Percentiles rank a stretch among this genome's conserved stretches.
Evolutionary conservation across 2,329 filamentous ascomycete genomes (phyloP).

Genomic region (Penicillium sp.): DNA sequence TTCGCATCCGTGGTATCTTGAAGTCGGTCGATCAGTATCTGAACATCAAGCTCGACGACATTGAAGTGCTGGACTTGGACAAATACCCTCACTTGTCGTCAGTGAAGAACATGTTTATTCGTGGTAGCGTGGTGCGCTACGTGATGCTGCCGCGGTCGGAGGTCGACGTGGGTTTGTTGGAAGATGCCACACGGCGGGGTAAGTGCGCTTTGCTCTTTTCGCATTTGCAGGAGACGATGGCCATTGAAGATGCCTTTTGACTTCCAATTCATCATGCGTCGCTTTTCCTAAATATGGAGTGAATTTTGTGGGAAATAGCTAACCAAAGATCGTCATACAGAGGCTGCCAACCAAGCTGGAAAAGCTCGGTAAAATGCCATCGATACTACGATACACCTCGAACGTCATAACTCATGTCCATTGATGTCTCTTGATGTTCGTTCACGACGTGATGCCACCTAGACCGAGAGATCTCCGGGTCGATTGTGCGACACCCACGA

Average conservation of each 20-base stretch:
- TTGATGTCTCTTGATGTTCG: slow-evolving; percentile 13
- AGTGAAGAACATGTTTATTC: slow-evolving; percentile 93
- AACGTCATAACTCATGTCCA: slow-evolving; percentile 16
- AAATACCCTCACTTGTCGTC: slow-evolving; percentile 89
- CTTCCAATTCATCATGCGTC: too few species aligned
- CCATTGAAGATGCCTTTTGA: not conserved
- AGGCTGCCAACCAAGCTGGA: slow-evolving; percentile 47
- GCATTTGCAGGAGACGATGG: not conserved
- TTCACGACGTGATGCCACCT: slow-evolving; percentile 10
- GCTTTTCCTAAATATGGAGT: too few species aligned
- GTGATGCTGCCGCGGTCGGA: slow-evolving; percentile 77
- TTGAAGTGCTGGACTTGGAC: slow-evolving; percentile 83
- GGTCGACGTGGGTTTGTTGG: slow-evolving; percentile 78
- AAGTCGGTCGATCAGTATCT: slow-evolving; percentile 99
- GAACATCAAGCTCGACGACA: slow-evolving; percentile 98
- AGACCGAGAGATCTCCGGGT: slow-evolving; percentile 5
- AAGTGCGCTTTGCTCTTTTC: slow-evolving; percentile 21
- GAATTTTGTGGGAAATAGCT: slow-evolving; percentile 3
- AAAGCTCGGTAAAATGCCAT: slow-evolving; percentile 41
- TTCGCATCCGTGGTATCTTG: slow-evolving; percentile 87
- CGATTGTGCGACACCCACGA: not conserved
- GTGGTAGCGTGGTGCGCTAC: slow-evolving; percentile 87
- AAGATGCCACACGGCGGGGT: slow-evolving; percentile 88
- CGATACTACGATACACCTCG: slow-evolving; percentile 13
- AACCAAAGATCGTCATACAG: slow-evolving; percentile 22